These are phyloP conservation scores for Hura crepitans DNA, from an alignment of 441 rosid genomes.

Conservation along the genomic window DNA sequence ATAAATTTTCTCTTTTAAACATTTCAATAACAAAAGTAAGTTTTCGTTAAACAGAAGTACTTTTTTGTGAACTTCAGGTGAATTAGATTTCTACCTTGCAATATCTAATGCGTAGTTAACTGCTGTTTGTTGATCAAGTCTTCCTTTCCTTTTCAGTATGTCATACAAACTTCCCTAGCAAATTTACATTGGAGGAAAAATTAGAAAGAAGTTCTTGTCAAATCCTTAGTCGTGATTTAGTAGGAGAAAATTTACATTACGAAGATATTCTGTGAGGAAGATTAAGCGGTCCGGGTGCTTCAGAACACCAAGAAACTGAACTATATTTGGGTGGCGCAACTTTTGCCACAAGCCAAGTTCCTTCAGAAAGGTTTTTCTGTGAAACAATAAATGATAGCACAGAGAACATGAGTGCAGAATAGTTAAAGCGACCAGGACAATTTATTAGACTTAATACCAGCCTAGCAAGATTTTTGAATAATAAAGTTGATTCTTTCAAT, in stretches of 20 bases:
- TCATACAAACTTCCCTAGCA: constrained; percentile 57
- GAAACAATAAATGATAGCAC: constrained; percentile 6
- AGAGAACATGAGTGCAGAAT: constrained; percentile 2
- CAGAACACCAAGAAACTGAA: constrained; percentile 66
- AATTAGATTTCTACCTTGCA: constrained; percentile 42
- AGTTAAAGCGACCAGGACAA: constrained; percentile 14
- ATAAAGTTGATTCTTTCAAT: neutral
- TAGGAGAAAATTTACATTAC: constrained; percentile 39
- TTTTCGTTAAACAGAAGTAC: neutral
- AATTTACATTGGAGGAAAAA: constrained; percentile 20
- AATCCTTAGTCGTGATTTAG: neutral
- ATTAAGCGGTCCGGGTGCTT: constrained; percentile 52
- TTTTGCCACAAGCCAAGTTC: constrained; percentile 61
- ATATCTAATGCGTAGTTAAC: constrained; percentile 60
- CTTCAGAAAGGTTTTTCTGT: constrained; percentile 47
- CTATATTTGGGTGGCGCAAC: constrained; percentile 67
- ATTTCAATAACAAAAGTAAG: neutral
- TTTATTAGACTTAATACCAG: neutral
- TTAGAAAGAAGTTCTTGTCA: constrained; percentile 10
- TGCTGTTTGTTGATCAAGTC: constrained; percentile 44
- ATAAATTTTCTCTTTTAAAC: too few species aligned
- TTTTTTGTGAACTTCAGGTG: constrained; percentile 10
- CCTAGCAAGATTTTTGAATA: neutral
- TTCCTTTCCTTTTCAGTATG: constrained; percentile 49
- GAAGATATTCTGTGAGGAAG: constrained; percentile 59